These are phyloP conservation scores for Epichloe baconii DNA, from an alignment of 2,329 filamentous ascomycete genomes.

Conservation along the genomic window DNA sequence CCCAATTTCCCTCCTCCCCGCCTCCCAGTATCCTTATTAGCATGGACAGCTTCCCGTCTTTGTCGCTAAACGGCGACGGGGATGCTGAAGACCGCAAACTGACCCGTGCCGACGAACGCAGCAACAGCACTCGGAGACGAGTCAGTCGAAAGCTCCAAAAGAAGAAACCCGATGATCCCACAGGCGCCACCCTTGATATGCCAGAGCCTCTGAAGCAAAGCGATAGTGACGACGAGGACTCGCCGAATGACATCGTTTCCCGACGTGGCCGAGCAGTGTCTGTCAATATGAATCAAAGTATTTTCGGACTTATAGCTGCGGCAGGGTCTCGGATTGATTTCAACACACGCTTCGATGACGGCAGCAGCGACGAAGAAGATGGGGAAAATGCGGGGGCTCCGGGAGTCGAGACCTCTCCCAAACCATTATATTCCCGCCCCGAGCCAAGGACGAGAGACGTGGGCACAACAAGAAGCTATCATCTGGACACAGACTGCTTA, in stretches of 20 bases:
- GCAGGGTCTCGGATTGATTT: slow-evolving; percentile 76
- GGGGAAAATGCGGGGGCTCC: slow-evolving; percentile 27
- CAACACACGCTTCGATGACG: slow-evolving; percentile 62
- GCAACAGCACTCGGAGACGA: slow-evolving; percentile 25
- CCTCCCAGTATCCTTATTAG: not conserved
- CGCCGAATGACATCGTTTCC: slow-evolving; percentile 24
- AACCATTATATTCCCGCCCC: slow-evolving; percentile 26
- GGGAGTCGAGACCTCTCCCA: slow-evolving; percentile 32
- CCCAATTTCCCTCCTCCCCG: not conserved
- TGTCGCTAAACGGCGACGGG: slow-evolving; percentile 2
- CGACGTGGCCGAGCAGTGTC: slow-evolving; percentile 35
- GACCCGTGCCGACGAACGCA: slow-evolving; percentile 19
- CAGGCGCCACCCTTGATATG: slow-evolving; percentile 27
- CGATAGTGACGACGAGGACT: slow-evolving; percentile 36
- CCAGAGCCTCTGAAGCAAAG: slow-evolving; percentile 39
- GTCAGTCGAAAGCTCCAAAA: slow-evolving; percentile 31
- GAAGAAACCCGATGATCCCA: slow-evolving; percentile 26
- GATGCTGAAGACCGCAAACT: slow-evolving; percentile 3
- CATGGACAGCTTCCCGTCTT: not conserved
- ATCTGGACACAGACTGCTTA: slow-evolving; percentile 46
- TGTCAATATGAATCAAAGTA: slow-evolving; percentile 81
- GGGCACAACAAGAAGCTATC: slow-evolving; percentile 47
- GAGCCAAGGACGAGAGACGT: slow-evolving; percentile 18
- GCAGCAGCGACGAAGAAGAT: slow-evolving; percentile 74
- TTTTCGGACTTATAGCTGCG: slow-evolving; percentile 85